Conservation (phyloP, 331 rosid species). For the Cydonia oblonga region DNA sequence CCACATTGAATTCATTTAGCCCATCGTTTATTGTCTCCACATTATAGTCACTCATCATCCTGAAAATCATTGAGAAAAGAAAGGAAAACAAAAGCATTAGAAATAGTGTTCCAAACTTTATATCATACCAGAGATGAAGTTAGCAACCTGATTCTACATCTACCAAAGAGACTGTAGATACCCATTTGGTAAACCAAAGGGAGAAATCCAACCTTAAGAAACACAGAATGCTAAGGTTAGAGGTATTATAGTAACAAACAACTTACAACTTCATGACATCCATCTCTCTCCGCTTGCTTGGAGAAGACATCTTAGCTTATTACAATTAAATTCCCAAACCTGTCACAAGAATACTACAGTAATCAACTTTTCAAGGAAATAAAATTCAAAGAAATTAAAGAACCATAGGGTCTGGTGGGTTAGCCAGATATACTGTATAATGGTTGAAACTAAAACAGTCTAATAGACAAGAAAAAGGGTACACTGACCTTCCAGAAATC, state of each 20-base stretch:
- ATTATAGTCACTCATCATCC: conserved; percentile 98
- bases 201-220: neutral
- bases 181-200: neutral
- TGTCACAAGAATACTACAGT: conserved; percentile 12
- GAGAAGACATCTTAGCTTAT: conserved; percentile 70
- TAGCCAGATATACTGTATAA: no score
- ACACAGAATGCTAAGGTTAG: neutral
- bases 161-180: neutral
- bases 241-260: conserved; percentile 3
- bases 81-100: neutral
- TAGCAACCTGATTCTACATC: neutral
- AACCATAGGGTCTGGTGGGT: neutral
- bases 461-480: neutral
- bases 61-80: conserved; percentile 28
- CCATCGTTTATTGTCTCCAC: conserved; percentile 94
- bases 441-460: neutral
- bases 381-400: neutral
- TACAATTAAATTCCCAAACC: conserved; percentile 33
- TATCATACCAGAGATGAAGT: neutral
- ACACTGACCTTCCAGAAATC: neutral
- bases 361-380: neutral
- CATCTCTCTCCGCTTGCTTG: conserved; percentile 97
- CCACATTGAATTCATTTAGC: conserved; percentile 81
- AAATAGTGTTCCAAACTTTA: neutral
- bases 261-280: conserved; percentile 98